phyloP scores from a whole-genome alignment of 2,329 filamentous ascomycete genomes.

The Fusarium torulosum region DNA sequence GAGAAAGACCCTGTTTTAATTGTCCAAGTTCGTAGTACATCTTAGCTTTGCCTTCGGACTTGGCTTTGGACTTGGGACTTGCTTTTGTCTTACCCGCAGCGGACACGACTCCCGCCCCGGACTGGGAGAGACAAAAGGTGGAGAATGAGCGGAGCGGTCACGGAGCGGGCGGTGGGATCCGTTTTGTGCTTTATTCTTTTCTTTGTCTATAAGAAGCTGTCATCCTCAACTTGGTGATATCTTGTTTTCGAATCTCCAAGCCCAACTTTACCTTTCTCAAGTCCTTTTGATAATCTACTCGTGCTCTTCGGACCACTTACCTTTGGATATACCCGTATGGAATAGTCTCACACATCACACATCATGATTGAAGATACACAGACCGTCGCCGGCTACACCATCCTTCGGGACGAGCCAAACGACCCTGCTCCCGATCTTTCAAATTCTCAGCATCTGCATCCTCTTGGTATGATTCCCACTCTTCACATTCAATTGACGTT shows the following conservation, averaged over 20 bases:
- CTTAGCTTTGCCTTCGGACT: background rate
- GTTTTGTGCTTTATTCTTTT: background rate
- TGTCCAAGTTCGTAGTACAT: background rate
- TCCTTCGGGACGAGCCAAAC: conserved; percentile 59
- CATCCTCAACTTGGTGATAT: conserved; percentile 21
- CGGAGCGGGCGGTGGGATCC: conserved; percentile 24
- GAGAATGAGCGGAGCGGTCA: conserved; percentile 38
- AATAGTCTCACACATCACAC: conserved; percentile 52
- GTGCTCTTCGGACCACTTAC: conserved; percentile 2
- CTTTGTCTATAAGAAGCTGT: conserved; percentile 46
- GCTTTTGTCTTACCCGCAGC: conserved; percentile 12
- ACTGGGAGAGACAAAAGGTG: conserved; percentile 2
- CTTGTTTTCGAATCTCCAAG: background rate
- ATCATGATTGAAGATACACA: conserved; percentile 59
- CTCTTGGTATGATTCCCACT: conserved; percentile 50
- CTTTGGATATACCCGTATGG: conserved; percentile 43
- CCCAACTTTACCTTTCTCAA: background rate
- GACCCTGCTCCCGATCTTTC: conserved; percentile 53
- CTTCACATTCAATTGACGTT: background rate
- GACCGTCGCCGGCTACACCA: conserved; percentile 60
- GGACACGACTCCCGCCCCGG: conserved; percentile 12
- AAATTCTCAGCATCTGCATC: conserved; percentile 52
- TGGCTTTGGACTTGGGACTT: background rate
- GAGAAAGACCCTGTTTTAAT: conserved; percentile 10
- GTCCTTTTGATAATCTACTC: background rate